These are phyloP conservation scores for Saturnispora ahearnii DNA, from an alignment of 805 yeast species.

Conservation along the genomic window DNA sequence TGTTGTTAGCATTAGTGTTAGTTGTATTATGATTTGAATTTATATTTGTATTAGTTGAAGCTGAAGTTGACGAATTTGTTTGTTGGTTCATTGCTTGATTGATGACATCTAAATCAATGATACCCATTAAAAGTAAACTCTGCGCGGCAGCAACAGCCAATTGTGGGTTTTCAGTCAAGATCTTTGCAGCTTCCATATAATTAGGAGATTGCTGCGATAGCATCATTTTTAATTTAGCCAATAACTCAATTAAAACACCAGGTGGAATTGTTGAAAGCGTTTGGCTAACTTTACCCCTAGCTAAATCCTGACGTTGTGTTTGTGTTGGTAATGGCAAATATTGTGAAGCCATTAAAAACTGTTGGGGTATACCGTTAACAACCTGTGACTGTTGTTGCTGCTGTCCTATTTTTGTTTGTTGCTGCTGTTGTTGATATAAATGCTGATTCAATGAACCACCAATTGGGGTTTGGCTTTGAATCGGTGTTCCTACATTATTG, in stretches of 20 bases:
- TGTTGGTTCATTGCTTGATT: constrained; percentile 37
- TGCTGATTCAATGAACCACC: constrained; percentile 7
- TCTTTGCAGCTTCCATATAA: constrained; percentile 41
- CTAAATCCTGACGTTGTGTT: constrained; percentile 26
- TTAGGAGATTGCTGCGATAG: constrained; percentile 44
- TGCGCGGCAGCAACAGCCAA: constrained; percentile 64
- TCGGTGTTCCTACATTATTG: background rate
- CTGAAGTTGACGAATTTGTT: background rate
- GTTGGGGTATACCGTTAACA: constrained; percentile 33
- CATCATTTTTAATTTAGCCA: constrained; percentile 55
- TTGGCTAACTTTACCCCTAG: constrained; percentile 44
- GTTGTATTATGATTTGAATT: background rate
- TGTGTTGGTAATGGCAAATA: constrained; percentile 42
- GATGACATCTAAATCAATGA: constrained; percentile 62
- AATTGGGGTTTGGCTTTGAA: constrained; percentile 1
- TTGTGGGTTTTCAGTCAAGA: constrained; percentile 44
- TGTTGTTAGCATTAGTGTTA: background rate
- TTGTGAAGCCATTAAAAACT: constrained; percentile 45
- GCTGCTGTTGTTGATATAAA: constrained; percentile 7
- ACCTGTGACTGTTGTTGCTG: constrained; percentile 3
- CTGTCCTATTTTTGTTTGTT: constrained; percentile 6
- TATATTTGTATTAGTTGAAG: background rate
- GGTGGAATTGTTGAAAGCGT: constrained; percentile 62
- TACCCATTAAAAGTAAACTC: constrained; percentile 67
- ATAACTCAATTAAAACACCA: constrained; percentile 56